Percentiles rank a stretch among this genome's conserved stretches.
phyloP scores from a whole-genome alignment of 1,139 yeast species.

The Blastobotrys apis region DNA sequence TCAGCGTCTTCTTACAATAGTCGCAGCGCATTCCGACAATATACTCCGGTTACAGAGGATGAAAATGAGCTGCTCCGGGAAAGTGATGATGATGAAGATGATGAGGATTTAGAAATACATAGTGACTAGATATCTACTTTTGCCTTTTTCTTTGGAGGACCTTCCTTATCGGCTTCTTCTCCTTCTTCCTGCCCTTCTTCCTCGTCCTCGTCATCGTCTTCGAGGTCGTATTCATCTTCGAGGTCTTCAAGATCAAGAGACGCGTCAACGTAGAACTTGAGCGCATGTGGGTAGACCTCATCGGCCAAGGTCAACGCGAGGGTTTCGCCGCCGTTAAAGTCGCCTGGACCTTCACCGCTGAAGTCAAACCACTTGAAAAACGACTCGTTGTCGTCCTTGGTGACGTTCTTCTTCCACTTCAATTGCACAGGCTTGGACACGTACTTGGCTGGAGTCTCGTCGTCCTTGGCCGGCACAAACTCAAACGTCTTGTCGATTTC shows the following conservation, averaged over 20 bases:
- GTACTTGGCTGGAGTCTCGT: conserved; percentile 22
- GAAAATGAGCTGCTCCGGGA: conserved; percentile 26
- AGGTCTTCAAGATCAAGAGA: conserved; percentile 22
- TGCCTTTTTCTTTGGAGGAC: conserved; percentile 27
- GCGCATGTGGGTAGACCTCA: conserved; percentile 40
- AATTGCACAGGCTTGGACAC: conserved; percentile 32
- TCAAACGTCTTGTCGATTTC: conserved; percentile 30
- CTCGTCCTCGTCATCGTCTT: conserved; percentile 30
- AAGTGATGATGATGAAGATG: conserved; percentile 27
- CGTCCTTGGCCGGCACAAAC: conserved; percentile 22
- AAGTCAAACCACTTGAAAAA: conserved; percentile 39
- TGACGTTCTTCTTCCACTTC: conserved; percentile 37
- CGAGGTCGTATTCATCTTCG: conserved; percentile 24
- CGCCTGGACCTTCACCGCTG: conserved; percentile 35
- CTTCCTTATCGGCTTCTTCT: conserved; percentile 20
- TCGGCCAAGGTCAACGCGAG: conserved; percentile 38
- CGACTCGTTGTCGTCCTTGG: conserved; percentile 24
- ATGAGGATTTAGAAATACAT: conserved; percentile 27
- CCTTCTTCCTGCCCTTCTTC: conserved; percentile 28
- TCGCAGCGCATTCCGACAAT: conserved; percentile 27
- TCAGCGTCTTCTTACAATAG: conserved; percentile 21
- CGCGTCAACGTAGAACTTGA: conserved; percentile 32
- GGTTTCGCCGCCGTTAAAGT: conserved; percentile 32
- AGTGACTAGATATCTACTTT: conserved; percentile 21
- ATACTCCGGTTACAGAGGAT: conserved; percentile 27